Conservation (phyloP, 163 green algal genomes). For the Trebouxiophyceae sp. region DNA sequence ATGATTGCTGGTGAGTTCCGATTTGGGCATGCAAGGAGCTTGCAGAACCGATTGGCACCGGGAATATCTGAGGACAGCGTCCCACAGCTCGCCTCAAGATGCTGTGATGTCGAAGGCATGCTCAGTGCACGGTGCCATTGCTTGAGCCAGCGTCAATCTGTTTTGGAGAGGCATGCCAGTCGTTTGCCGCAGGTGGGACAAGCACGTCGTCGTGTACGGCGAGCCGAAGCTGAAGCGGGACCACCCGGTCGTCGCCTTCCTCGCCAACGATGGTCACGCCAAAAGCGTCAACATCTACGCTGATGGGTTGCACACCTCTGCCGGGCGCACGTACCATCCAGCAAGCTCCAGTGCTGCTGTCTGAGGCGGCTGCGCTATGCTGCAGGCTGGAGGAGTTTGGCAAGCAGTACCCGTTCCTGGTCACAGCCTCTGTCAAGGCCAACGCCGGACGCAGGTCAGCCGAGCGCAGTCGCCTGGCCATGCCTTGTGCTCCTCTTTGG, state of each 20-base stretch:
- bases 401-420: slow-evolving; percentile 15
- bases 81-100: too few relatives aligned
- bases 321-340: too few relatives aligned
- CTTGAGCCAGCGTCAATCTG: too few relatives aligned
- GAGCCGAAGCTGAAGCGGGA: slow-evolving; percentile 46
- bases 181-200: slow-evolving; percentile 64
- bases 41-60: too few relatives aligned
- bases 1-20: slow-evolving; percentile 32
- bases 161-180: too few relatives aligned
- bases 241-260: slow-evolving; percentile 59
- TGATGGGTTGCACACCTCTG: slow-evolving; percentile 35
- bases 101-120: too few relatives aligned
- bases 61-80: too few relatives aligned
- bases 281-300: slow-evolving; percentile 45
- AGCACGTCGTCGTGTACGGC: slow-evolving; percentile 62
- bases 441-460: slow-evolving; percentile 6
- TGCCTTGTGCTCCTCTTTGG: too few relatives aligned
- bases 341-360: too few relatives aligned
- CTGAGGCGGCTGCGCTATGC: background rate
- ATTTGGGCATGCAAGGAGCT: background rate
- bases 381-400: background rate
- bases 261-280: slow-evolving; percentile 40
- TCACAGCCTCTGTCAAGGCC: slow-evolving; percentile 22
- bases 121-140: too few relatives aligned
- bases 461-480: too few relatives aligned